A percentile compares a stretch with the other conserved stretches of the same genome.
Conservation (phyloP, 139 green algal genomes). For the Coccomyxa sp. region DNA sequence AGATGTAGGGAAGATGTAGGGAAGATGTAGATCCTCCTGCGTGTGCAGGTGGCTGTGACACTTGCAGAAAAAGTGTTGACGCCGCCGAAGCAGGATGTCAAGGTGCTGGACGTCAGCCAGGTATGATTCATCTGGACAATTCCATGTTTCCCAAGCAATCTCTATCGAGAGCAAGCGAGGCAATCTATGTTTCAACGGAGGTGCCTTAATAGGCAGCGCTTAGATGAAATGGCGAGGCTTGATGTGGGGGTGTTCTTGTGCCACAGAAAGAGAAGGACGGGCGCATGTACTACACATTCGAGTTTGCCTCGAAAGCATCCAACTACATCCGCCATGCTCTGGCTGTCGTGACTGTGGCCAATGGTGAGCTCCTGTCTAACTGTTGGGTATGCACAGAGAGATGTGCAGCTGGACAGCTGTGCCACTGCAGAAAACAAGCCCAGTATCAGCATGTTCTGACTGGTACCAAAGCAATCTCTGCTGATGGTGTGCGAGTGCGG, state of each 20-base stretch:
- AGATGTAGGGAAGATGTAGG: too few relatives aligned
- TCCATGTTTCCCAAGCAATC: neutral
- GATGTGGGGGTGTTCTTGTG: neutral
- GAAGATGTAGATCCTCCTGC: too few relatives aligned
- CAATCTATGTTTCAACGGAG: neutral
- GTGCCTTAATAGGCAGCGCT: too few relatives aligned
- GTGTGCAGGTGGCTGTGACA: slow-evolving; percentile 35
- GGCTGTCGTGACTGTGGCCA: slow-evolving; percentile 61
- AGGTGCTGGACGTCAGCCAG: slow-evolving; percentile 63
- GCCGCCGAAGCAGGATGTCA: slow-evolving; percentile 59
- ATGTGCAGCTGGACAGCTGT: neutral
- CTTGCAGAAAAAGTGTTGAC: slow-evolving; percentile 60
- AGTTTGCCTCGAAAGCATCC: slow-evolving; percentile 72
- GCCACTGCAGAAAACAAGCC: too few relatives aligned
- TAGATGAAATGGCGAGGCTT: neutral
- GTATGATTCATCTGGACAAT: slow-evolving; percentile 12
- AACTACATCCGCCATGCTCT: slow-evolving; percentile 80
- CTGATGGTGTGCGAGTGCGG: neutral
- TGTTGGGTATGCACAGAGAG: too few relatives aligned
- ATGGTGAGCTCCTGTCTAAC: slow-evolving; percentile 41
- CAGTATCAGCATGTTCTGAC: too few relatives aligned
- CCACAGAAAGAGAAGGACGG: slow-evolving; percentile 63
- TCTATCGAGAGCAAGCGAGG: neutral
- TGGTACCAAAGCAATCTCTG: too few relatives aligned
- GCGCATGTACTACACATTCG: slow-evolving; percentile 86